Percentiles rank a stretch among this genome's conserved stretches.
These are phyloP conservation scores for Linanthus parryae DNA, from an alignment of 148 eudicot genomes.

Conservation along the genomic window DNA sequence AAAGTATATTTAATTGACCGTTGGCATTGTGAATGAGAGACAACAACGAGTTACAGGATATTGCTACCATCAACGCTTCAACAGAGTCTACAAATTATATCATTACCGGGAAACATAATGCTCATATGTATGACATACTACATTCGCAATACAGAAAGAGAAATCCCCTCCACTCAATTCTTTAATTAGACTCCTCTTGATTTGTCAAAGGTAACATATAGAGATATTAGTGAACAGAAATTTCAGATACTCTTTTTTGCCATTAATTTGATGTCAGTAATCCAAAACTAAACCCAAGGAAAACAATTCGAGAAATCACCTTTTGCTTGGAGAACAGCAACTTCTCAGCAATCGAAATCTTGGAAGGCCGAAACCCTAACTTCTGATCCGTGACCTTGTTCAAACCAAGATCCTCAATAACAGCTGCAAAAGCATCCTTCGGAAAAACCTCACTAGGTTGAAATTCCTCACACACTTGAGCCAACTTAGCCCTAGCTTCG, in stretches of 20 bases:
- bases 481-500: conserved; percentile 65
- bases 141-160: no score
- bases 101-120: no score
- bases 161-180: no score
- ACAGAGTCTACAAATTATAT: no score
- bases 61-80: no score
- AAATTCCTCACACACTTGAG: conserved; percentile 44
- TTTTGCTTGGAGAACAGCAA: conserved; percentile 42
- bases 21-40: no score
- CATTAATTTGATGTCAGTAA: not conserved
- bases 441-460: conserved; percentile 82
- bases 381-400: conserved; percentile 44
- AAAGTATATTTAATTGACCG: no score
- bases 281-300: not conserved
- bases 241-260: not conserved
- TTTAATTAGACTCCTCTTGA: no score
- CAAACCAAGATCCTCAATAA: conserved; percentile 85
- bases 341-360: conserved; percentile 61
- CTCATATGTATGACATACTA: no score
- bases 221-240: not conserved
- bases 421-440: conserved; percentile 41
- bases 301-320: conserved; percentile 38
- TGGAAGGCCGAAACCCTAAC: conserved; percentile 54
- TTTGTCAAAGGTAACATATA: no score
- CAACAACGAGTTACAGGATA: no score